Evolutionary conservation across 176 grass and related monocot genomes (phyloP), one percentile per base, ranked within the genome.

Genomic region (Phoenix dactylifera): DNA sequence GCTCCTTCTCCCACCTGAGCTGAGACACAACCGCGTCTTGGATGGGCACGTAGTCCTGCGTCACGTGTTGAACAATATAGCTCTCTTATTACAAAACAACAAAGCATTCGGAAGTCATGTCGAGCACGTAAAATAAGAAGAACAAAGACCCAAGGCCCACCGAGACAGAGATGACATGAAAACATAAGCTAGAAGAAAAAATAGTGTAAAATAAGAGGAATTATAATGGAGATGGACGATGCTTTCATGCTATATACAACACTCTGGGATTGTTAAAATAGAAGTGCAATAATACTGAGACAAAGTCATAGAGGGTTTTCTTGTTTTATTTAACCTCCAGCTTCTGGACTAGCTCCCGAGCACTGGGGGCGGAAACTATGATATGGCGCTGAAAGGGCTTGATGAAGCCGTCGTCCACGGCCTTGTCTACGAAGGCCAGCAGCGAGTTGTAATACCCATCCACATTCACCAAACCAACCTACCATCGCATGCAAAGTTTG

Each of bases 351-450:
- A 98, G 84, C 23, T 49, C 82, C 57, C 58, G 52, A 70, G 87
- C 84, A 63, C 78, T 78, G 18, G 76, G 58, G 3, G 93, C 76
- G 25, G 78, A 83, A 66, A 98, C 93, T 63, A 98, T 78, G 88
- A 98, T 79, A 76, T 83, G 76, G 73, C 93, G 81, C 67, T 98
- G 93, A 3, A 54, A 59, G 0, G 93, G 87, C 64, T 80, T 30
- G 62, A 98, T 86, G 87, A 98, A 98, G 17, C 93, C 93, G 72
- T 98, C 93, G 66, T 89, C 93, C 52, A 92, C 93, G 1, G 93
- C 88, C 71, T 89, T 98, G 81, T 98, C 93, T 63, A 98, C 79
- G 78, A 98, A 98, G 3, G 87, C 87, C 48, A 98, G 76, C 0
- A 98, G 81, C 4, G 88, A 86, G 67, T 98, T 64, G 76, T 98